A percentile compares a stretch with the other conserved stretches of the same genome.
Conservation (phyloP, 2,329 filamentous ascomycete genomes). For the Colletotrichum endophyticum region DNA sequence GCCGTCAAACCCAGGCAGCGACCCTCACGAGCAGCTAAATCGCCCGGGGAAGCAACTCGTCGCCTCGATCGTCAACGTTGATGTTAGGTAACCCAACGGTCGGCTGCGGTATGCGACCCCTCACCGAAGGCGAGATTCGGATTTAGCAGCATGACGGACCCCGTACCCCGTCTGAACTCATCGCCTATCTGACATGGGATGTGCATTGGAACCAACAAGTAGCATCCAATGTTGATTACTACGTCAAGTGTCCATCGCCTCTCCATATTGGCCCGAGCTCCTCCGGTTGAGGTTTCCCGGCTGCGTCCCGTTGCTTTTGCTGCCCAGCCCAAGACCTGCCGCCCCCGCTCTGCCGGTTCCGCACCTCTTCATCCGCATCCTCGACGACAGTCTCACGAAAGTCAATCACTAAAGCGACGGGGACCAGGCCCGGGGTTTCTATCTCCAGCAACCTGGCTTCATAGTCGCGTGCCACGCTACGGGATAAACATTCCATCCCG, state of each 20-base stretch:
- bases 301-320: not conserved
- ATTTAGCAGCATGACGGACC: not conserved
- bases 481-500: not conserved
- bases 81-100: not conserved
- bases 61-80: not conserved
- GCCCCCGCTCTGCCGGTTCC: not conserved
- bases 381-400: not conserved
- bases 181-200: not conserved
- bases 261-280: not conserved
- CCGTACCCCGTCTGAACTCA: not conserved
- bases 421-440: not conserved
- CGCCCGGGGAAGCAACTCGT: not conserved
- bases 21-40: not conserved
- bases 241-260: not conserved
- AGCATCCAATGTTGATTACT: not conserved
- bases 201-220: not conserved
- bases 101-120: not conserved
- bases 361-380: not conserved
- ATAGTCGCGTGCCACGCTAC: not conserved
- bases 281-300: constrained; percentile 8
- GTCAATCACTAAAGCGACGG: not conserved
- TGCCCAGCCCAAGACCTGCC: not conserved
- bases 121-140: not conserved
- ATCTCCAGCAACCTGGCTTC: not conserved
- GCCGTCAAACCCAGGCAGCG: not conserved